Conservation (phyloP, 2,329 filamentous ascomycete species). For the Xylaria sp. region DNA sequence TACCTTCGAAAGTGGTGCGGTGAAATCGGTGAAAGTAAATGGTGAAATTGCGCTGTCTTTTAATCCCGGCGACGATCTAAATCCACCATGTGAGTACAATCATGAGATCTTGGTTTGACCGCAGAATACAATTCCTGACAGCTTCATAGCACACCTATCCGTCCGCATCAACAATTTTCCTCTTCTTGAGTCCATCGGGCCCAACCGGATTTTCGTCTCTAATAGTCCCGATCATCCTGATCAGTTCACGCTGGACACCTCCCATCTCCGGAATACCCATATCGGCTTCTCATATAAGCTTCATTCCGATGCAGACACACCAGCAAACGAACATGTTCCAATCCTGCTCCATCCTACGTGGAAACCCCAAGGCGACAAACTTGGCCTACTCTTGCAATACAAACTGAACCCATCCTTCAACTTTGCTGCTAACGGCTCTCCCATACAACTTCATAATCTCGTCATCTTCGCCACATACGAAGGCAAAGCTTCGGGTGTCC, state of each 20-base stretch:
- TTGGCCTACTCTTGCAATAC: slow-evolving; percentile 88
- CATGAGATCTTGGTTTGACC: slow-evolving; percentile 25
- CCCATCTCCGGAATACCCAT: slow-evolving; percentile 76
- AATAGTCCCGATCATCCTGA: slow-evolving; percentile 75
- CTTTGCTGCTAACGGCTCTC: slow-evolving; percentile 52
- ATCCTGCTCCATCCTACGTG: slow-evolving; percentile 79
- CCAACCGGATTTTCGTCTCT: slow-evolving; percentile 90
- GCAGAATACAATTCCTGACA: slow-evolving; percentile 36
- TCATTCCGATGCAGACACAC: slow-evolving; percentile 69
- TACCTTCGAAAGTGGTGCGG: slow-evolving; percentile 77
- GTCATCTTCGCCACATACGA: slow-evolving; percentile 78
- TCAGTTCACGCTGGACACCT: slow-evolving; percentile 81
- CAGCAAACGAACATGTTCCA: slow-evolving; percentile 70
- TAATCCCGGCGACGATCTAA: slow-evolving; percentile 66
- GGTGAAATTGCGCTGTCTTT: slow-evolving; percentile 92
- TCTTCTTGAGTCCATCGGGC: slow-evolving; percentile 89
- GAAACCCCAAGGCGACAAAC: slow-evolving; percentile 85
- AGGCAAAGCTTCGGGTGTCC: slow-evolving; percentile 72
- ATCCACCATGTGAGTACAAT: slow-evolving; percentile 59
- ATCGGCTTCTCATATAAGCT: slow-evolving; percentile 95
- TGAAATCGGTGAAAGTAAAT: slow-evolving; percentile 78
- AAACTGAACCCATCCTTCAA: slow-evolving; percentile 78
- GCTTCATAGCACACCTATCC: slow-evolving; percentile 64
- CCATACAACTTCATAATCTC: slow-evolving; percentile 77
- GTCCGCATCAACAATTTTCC: slow-evolving; percentile 90